phyloP scores from a whole-genome alignment of 129 eudicot genomes.

The Flaveria bidentis region DNA sequence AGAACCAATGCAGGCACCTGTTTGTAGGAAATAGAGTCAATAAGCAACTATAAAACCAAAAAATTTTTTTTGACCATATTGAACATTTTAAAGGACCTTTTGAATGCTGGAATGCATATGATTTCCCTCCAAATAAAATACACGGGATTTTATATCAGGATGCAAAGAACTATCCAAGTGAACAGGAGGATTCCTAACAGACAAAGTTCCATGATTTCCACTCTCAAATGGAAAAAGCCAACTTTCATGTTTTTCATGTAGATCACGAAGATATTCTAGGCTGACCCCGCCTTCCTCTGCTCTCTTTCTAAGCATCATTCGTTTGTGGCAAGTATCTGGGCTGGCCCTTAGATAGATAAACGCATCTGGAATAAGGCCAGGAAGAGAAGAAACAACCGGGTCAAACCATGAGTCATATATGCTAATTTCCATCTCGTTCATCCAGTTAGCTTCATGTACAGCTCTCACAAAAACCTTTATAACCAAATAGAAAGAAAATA shows the following conservation, averaged over 20 bases:
- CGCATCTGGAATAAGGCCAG: slow-evolving; percentile 90
- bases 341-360: slow-evolving; percentile 90
- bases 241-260: slow-evolving; percentile 93
- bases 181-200: slow-evolving; percentile 63
- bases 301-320: slow-evolving; percentile 84
- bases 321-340: slow-evolving; percentile 92
- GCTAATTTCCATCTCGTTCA: slow-evolving; percentile 97
- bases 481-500: not conserved
- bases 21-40: not conserved
- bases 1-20: slow-evolving; percentile 95
- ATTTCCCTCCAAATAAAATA: slow-evolving; percentile 79
- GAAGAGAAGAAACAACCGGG: slow-evolving; percentile 86
- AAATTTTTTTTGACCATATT: not conserved
- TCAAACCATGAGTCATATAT: slow-evolving; percentile 97
- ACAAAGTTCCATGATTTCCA: slow-evolving; percentile 64
- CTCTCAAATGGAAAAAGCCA: slow-evolving; percentile 82
- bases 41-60: not conserved
- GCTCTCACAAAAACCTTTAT: slow-evolving; percentile 93
- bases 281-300: slow-evolving; percentile 88
- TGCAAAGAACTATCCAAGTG: slow-evolving; percentile 52
- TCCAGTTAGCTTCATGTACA: slow-evolving; percentile 97
- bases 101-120: slow-evolving; percentile 94
- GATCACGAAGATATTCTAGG: slow-evolving; percentile 77
- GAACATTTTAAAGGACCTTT: slow-evolving; percentile 44
- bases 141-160: slow-evolving; percentile 79